A percentile compares a stretch with the other conserved stretches of the same genome.
Conservation (phyloP, 2,329 filamentous ascomycete genomes). For the Xylaria sp. region DNA sequence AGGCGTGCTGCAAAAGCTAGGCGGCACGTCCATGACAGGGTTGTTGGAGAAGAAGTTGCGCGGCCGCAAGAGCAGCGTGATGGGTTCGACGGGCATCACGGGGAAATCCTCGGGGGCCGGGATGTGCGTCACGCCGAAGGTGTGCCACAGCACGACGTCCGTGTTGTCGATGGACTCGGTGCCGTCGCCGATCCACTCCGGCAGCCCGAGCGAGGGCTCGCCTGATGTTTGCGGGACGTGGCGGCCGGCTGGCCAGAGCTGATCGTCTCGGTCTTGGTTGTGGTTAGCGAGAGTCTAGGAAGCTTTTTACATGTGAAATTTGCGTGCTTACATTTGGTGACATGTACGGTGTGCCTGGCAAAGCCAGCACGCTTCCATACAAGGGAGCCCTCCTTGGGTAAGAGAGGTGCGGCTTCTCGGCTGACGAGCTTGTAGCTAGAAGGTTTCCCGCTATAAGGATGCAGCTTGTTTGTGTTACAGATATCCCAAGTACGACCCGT, state of each 20-base stretch:
- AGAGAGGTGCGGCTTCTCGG: conserved; percentile 79
- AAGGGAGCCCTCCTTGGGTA: conserved; percentile 83
- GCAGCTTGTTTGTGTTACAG: conserved; percentile 83
- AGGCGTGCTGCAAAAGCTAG: conserved; percentile 78
- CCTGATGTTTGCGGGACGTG: conserved; percentile 91
- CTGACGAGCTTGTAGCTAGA: conserved; percentile 90
- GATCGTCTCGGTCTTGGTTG: conserved; percentile 75
- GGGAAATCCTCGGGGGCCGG: conserved; percentile 91
- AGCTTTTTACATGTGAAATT: not conserved
- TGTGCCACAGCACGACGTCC: conserved; percentile 93
- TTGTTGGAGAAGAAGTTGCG: conserved; percentile 86
- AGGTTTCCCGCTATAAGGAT: conserved; percentile 87
- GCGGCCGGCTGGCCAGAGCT: conserved; percentile 85
- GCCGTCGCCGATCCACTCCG: conserved; percentile 80
- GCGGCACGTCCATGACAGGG: conserved; percentile 83
- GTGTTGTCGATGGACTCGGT: conserved; percentile 78
- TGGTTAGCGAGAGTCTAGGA: not conserved
- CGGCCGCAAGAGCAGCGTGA: conserved; percentile 81
- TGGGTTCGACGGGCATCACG: conserved; percentile 88
- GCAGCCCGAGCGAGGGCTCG: conserved; percentile 77
- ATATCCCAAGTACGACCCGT: conserved; percentile 92
- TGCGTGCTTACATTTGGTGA: conserved; percentile 79
- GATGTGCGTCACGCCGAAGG: conserved; percentile 91
- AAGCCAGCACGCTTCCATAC: conserved; percentile 94
- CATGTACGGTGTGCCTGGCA: conserved; percentile 85